These are phyloP conservation scores for Juglanconis sp. DNA, from an alignment of 2,329 filamentous ascomycete species.

Conservation along the genomic window DNA sequence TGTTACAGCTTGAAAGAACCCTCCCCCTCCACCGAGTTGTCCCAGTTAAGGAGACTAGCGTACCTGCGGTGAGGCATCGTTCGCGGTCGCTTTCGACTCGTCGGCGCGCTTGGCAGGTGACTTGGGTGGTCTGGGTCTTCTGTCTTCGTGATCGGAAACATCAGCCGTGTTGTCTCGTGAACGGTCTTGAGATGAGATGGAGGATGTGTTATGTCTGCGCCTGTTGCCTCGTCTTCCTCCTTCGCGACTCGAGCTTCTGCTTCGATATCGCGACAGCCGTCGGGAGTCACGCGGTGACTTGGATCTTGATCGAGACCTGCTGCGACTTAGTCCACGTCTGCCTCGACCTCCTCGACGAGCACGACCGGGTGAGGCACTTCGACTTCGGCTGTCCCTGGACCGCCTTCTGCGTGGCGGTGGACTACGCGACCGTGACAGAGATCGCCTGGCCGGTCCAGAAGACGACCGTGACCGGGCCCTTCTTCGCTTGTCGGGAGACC, in stretches of 20 bases:
- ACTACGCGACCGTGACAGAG: constrained; percentile 31
- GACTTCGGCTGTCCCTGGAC: constrained; percentile 31
- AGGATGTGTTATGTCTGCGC: constrained; percentile 50
- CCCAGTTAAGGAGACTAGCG: constrained; percentile 30
- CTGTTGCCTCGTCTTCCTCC: constrained; percentile 17
- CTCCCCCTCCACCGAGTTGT: constrained; percentile 22
- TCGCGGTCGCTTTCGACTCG: constrained; percentile 19
- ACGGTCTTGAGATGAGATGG: constrained; percentile 48
- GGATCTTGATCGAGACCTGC: constrained; percentile 19
- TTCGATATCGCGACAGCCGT: constrained; percentile 17
- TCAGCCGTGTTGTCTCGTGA: constrained; percentile 54
- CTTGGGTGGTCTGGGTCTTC: constrained; percentile 30
- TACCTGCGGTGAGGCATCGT: constrained; percentile 26
- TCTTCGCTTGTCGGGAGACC: constrained; percentile 41
- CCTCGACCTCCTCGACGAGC: constrained; percentile 12
- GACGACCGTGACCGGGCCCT: constrained; percentile 37
- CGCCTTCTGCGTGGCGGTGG: constrained; percentile 30
- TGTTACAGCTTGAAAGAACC: constrained; percentile 31
- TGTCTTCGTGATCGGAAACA: constrained; percentile 48
- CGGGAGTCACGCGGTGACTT: constrained; percentile 16
- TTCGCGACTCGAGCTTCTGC: constrained; percentile 17
- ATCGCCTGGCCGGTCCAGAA: constrained; percentile 35
- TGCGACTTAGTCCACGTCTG: constrained; percentile 19
- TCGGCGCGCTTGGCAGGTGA: constrained; percentile 29
- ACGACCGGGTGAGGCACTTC: constrained; percentile 19